These are phyloP conservation scores for Chlamydomonas applanata DNA, from an alignment of 139 green algal species.

Conservation along the genomic window DNA sequence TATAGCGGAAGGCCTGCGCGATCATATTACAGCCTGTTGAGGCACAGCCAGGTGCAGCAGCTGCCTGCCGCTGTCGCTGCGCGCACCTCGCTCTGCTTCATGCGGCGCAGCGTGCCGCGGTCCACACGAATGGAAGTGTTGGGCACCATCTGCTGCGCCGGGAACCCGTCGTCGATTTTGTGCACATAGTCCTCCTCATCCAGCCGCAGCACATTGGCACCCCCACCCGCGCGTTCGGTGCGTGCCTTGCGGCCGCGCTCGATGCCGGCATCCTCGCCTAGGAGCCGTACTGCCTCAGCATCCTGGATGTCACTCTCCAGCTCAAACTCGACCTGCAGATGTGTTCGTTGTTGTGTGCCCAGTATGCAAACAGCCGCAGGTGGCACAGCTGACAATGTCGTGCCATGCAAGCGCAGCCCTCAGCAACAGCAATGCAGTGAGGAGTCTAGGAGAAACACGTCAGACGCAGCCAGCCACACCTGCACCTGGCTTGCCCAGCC, in stretches of 20 bases:
- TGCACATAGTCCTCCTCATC: constrained; percentile 49
- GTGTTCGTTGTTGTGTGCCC: too few relatives aligned
- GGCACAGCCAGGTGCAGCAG: too few relatives aligned
- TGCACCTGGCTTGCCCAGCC: too few relatives aligned
- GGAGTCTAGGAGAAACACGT: too few relatives aligned
- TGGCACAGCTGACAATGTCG: too few relatives aligned
- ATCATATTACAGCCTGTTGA: too few relatives aligned
- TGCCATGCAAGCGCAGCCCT: too few relatives aligned
- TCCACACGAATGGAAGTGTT: constrained; percentile 62
- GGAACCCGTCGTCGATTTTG: constrained; percentile 62
- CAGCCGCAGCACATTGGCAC: constrained; percentile 58
- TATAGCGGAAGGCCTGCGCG: too few relatives aligned
- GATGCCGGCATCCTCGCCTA: constrained; percentile 41
- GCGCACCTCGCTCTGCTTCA: constrained; percentile 52
- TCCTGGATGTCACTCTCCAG: constrained; percentile 65
- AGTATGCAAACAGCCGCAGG: too few relatives aligned
- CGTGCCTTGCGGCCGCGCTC: constrained; percentile 4
- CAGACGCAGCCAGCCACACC: too few relatives aligned
- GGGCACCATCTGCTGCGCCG: constrained; percentile 52
- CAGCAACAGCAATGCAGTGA: too few relatives aligned
- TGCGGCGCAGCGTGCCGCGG: constrained; percentile 43
- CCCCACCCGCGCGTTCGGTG: constrained; percentile 1
- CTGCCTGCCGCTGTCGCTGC: too few relatives aligned
- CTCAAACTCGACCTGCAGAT: constrained; percentile 76
- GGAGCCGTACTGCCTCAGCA: constrained; percentile 32